Percentiles rank a stretch among this genome's conserved stretches.
Conservation (phyloP, 164 flowering plant species). For the Vitis cinerea region DNA sequence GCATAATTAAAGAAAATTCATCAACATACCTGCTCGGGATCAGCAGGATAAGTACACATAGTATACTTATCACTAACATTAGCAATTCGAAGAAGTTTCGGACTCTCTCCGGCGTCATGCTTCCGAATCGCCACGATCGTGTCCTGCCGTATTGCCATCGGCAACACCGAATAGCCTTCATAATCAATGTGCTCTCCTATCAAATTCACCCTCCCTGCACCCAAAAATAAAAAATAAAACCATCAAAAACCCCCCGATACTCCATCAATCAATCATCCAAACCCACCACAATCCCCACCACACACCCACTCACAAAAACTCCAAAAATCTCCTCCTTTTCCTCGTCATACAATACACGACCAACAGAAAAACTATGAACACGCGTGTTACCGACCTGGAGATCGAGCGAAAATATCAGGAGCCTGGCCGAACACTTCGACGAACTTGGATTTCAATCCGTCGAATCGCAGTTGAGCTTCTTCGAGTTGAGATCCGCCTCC, state of each 20-base stretch:
- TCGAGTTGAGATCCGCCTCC: conserved; percentile 74
- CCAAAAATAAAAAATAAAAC: background rate
- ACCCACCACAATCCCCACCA: background rate
- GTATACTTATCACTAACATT: conserved; percentile 77
- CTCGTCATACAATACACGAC: too few species aligned
- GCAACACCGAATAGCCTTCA: conserved; percentile 96
- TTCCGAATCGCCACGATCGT: conserved; percentile 84
- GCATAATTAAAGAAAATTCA: background rate
- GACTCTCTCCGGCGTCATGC: conserved; percentile 32
- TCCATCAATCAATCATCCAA: background rate
- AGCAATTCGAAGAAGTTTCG: conserved; percentile 60
- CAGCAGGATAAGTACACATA: conserved; percentile 82
- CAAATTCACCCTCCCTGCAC: conserved; percentile 92
- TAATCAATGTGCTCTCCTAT: conserved; percentile 97
- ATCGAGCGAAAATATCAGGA: conserved; percentile 80
- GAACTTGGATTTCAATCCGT: conserved; percentile 60
- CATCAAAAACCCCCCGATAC: background rate
- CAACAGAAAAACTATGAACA: too few species aligned
- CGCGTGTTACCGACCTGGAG: conserved; percentile 62
- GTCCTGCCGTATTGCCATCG: conserved; percentile 95
- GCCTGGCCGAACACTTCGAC: conserved; percentile 50
- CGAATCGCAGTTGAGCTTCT: conserved; percentile 77
- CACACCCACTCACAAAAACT: background rate
- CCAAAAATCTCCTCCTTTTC: background rate
- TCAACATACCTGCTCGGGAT: conserved; percentile 63